These are phyloP conservation scores for Cubamyces sp. DNA, from an alignment of 768 basidiomycete genomes.

Conservation along the genomic window DNA sequence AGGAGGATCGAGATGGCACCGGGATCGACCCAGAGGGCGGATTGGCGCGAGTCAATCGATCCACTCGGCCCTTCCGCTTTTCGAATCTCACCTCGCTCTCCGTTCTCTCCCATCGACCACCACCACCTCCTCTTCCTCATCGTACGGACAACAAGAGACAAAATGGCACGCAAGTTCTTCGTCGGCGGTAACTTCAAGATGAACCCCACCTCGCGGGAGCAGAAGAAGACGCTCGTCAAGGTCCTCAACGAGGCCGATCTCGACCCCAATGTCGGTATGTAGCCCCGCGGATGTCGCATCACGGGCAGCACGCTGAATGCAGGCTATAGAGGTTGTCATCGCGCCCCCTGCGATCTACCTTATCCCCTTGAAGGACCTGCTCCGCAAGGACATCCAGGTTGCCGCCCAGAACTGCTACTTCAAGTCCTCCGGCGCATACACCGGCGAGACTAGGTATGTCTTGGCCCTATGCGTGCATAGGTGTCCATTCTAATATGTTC, in stretches of 20 bases:
- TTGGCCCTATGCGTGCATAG: neutral
- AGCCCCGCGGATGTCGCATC: neutral
- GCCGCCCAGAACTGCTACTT: conserved; percentile 92
- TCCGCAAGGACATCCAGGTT: conserved; percentile 73
- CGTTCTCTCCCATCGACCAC: conserved; percentile 1
- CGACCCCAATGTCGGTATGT: conserved; percentile 75
- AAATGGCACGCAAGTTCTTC: conserved; percentile 85
- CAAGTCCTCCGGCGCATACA: conserved; percentile 84
- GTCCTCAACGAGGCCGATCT: conserved; percentile 79
- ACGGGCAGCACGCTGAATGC: conserved; percentile 11
- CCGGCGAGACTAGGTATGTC: conserved; percentile 90
- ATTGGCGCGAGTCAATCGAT: conserved; percentile 4
- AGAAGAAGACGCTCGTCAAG: conserved; percentile 67
- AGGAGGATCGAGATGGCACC: conserved; percentile 12
- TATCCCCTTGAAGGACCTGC: conserved; percentile 62
- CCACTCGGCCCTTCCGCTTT: conserved; percentile 4
- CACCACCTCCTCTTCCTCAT: neutral
- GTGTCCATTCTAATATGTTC: neutral
- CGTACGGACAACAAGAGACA: neutral
- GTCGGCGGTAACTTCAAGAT: conserved; percentile 99
- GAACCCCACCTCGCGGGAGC: conserved; percentile 74
- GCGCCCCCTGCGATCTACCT: conserved; percentile 92
- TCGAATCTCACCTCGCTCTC: neutral
- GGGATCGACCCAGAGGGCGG: conserved; percentile 14
- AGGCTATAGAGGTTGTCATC: conserved; percentile 81